These are phyloP conservation scores for Yamadazyma philogaea DNA, from an alignment of 805 yeast genomes.

Conservation along the genomic window DNA sequence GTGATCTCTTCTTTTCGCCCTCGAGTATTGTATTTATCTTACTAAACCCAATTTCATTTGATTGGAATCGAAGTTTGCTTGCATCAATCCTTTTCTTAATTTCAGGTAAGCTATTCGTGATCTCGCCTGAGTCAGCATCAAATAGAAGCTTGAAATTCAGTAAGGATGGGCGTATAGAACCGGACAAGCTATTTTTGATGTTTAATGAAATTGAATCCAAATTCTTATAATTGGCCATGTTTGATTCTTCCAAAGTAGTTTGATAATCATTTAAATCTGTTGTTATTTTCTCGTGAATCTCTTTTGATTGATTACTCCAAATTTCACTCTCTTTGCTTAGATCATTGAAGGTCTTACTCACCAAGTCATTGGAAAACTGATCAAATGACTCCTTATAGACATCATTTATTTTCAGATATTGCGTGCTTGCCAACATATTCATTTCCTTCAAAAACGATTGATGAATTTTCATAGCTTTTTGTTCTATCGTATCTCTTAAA, in stretches of 20 bases:
- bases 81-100: neutral
- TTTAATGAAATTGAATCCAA: constrained; percentile 5
- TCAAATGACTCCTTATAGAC: constrained; percentile 5
- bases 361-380: constrained; percentile 7
- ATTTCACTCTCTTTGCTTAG: constrained; percentile 11
- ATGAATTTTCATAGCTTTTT: neutral
- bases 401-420: neutral
- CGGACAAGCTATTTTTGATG: constrained; percentile 6
- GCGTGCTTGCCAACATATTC: neutral
- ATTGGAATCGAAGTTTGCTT: neutral
- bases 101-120: constrained; percentile 3
- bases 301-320: constrained; percentile 14
- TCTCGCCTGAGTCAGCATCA: neutral
- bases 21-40: neutral
- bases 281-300: constrained; percentile 11
- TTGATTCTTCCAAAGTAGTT: constrained; percentile 8
- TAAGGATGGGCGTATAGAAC: constrained; percentile 10
- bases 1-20: constrained; percentile 1
- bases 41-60: neutral
- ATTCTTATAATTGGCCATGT: constrained; percentile 9
- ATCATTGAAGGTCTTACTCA: constrained; percentile 7
- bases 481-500: constrained; percentile 3
- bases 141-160: constrained; percentile 3
- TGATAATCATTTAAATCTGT: constrained; percentile 8
- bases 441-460: neutral